Conservation (phyloP, 352 stramenopile genomes). For the Phytophthora pisi region DNA sequence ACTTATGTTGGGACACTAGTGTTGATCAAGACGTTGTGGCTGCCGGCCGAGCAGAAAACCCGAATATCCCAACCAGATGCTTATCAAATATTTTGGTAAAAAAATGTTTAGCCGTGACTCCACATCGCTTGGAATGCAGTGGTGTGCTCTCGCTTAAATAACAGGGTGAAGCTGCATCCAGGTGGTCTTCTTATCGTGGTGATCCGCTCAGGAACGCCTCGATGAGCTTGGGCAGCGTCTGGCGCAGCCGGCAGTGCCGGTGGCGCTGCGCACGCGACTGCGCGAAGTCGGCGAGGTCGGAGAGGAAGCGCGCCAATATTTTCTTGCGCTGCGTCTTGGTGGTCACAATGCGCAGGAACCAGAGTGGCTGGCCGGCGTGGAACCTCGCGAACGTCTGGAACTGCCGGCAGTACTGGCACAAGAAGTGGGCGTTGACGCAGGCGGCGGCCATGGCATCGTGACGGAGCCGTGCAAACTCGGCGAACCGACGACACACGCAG, state of each 20-base stretch:
- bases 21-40: not conserved
- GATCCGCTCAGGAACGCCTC: slow-evolving; percentile 35
- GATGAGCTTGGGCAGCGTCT: slow-evolving; percentile 43
- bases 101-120: not conserved
- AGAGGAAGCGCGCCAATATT: slow-evolving; percentile 48
- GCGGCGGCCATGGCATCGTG: slow-evolving; percentile 30
- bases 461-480: slow-evolving; percentile 34
- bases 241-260: slow-evolving; percentile 35
- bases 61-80: not conserved
- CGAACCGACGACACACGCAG: slow-evolving; percentile 33
- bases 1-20: not conserved
- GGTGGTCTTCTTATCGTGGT: not conserved
- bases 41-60: not conserved
- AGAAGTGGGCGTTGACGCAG: slow-evolving; percentile 50
- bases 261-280: slow-evolving; percentile 28
- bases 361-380: slow-evolving; percentile 41
- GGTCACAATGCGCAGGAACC: slow-evolving; percentile 40
- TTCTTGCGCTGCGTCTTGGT: slow-evolving; percentile 44
- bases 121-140: not conserved
- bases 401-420: slow-evolving; percentile 55
- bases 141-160: not conserved
- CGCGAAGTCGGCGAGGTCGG: slow-evolving; percentile 43
- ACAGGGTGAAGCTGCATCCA: not conserved
- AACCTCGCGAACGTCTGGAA: slow-evolving; percentile 54
- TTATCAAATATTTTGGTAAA: not conserved